These are phyloP conservation scores for Asterochloris erici DNA, from an alignment of 139 green algal genomes.

Conservation along the genomic window DNA sequence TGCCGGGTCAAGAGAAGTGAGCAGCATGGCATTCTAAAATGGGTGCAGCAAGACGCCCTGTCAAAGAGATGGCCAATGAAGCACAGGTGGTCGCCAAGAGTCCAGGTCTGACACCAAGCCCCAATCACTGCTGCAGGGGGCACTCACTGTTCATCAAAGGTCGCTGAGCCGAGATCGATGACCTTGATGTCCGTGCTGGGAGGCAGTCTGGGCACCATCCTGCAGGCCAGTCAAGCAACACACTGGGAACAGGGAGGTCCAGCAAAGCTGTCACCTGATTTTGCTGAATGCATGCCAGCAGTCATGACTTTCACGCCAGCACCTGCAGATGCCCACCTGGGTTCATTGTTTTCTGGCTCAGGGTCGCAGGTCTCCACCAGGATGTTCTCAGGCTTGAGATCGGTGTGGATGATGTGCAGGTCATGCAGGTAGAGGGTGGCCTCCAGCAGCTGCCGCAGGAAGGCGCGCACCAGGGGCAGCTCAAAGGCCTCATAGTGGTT, in stretches of 20 bases:
- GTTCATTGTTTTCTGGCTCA: too few species aligned
- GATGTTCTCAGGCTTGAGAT: constrained; percentile 99
- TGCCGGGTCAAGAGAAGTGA: too few species aligned
- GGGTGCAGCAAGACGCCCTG: too few species aligned
- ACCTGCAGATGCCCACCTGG: too few species aligned
- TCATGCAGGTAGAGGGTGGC: constrained; percentile 87
- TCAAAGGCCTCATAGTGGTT: constrained; percentile 92
- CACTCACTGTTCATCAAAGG: constrained; percentile 76
- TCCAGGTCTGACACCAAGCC: too few species aligned
- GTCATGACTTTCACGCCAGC: too few species aligned
- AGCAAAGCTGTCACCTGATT: constrained; percentile 22
- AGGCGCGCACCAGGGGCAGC: constrained; percentile 76
- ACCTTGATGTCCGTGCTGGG: constrained; percentile 63
- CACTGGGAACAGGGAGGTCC: neutral
- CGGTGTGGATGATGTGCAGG: constrained; percentile 91
- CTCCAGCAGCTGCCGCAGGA: constrained; percentile 77
- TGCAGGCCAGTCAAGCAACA: neutral
- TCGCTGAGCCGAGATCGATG: constrained; percentile 98
- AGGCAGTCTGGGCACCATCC: constrained; percentile 54
- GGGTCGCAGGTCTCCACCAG: constrained; percentile 60
- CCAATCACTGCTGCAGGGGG: too few species aligned
- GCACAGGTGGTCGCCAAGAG: too few species aligned
- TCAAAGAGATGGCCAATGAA: too few species aligned
- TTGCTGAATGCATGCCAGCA: constrained; percentile 30
- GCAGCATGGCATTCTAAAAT: too few species aligned